These are phyloP conservation scores for Tinospora cordifolia DNA, from an alignment of 164 flowering plant species.

Conservation along the genomic window DNA sequence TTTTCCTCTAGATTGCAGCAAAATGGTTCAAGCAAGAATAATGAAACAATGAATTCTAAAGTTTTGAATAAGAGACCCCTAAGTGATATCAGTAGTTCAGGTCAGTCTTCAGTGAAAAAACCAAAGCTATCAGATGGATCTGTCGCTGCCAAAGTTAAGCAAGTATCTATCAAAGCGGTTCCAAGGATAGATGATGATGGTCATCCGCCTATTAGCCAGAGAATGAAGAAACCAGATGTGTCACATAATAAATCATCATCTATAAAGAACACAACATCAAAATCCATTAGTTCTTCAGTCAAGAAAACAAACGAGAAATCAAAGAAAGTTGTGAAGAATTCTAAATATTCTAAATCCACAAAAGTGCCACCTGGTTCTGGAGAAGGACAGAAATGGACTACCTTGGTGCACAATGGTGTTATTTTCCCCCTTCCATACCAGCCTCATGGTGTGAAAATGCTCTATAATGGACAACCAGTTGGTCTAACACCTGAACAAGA, in stretches of 20 bases:
- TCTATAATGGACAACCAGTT: conserved; percentile 74
- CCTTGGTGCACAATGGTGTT: conserved; percentile 88
- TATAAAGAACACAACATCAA: conserved; percentile 34
- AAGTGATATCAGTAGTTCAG: conserved; percentile 29
- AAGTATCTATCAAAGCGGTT: conserved; percentile 45
- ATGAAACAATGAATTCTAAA: conserved; percentile 23
- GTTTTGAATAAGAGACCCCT: conserved; percentile 60
- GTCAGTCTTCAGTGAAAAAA: conserved; percentile 48
- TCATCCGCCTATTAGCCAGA: conserved; percentile 55
- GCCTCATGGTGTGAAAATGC: conserved; percentile 89
- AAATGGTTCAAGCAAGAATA: conserved; percentile 53
- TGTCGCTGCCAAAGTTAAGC: conserved; percentile 30
- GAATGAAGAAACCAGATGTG: conserved; percentile 44
- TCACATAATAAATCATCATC: conserved; percentile 34
- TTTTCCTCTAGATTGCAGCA: conserved; percentile 36
- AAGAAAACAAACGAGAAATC: conserved; percentile 45
- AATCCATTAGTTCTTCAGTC: conserved; percentile 39
- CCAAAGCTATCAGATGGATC: conserved; percentile 42
- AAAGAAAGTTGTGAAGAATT: conserved; percentile 44
- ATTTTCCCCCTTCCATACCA: conserved; percentile 92
- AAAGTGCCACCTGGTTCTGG: conserved; percentile 67
- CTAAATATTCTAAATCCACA: conserved; percentile 60
- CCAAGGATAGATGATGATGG: conserved; percentile 48
- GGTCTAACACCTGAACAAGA: conserved; percentile 88
- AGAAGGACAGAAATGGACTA: conserved; percentile 93